phyloP scores from a whole-genome alignment of 768 basidiomycete genomes.

The Collybiopsis luxurians region DNA sequence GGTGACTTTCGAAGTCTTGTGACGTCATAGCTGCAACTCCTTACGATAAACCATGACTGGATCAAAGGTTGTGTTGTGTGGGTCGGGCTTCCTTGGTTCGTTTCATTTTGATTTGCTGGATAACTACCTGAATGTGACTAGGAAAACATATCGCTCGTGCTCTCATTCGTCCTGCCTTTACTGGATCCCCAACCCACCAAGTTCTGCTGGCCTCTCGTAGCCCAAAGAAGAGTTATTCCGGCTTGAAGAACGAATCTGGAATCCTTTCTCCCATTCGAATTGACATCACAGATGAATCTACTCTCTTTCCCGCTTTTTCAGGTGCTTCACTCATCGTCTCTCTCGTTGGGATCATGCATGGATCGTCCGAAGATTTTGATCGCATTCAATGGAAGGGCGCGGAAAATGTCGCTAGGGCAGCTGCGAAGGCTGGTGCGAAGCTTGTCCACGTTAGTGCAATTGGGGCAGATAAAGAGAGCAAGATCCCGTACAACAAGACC shows the following conservation, averaged over 20 bases:
- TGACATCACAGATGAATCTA: constrained; percentile 54
- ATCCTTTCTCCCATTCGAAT: constrained; percentile 35
- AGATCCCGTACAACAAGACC: constrained; percentile 57
- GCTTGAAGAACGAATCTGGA: constrained; percentile 31
- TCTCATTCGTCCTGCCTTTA: constrained; percentile 33
- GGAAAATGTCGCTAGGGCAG: constrained; percentile 58
- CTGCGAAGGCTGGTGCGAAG: constrained; percentile 51
- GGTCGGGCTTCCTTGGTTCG: constrained; percentile 64
- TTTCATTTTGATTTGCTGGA: constrained; percentile 3
- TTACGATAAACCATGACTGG: too few relatives aligned
- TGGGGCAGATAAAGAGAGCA: constrained; percentile 60
- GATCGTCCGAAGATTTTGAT: constrained; percentile 54
- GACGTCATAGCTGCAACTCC: too few relatives aligned
- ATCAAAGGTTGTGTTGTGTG: constrained; percentile 48
- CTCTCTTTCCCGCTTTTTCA: constrained; percentile 47
- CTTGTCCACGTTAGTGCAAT: constrained; percentile 71
- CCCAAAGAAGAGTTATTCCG: constrained; percentile 40
- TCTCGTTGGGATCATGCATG: constrained; percentile 67
- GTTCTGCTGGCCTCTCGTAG: constrained; percentile 62
- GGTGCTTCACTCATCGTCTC: constrained; percentile 61
- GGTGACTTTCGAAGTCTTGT: too few relatives aligned
- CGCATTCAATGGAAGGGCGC: constrained; percentile 63
- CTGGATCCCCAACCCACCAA: constrained; percentile 26
- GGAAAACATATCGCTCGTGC: constrained; percentile 59
- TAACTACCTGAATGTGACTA: constrained; percentile 19